Base-by-base conservation (phyloP, 352 stramenopile genomes). In the Globisporangium abappressorium region DNA sequence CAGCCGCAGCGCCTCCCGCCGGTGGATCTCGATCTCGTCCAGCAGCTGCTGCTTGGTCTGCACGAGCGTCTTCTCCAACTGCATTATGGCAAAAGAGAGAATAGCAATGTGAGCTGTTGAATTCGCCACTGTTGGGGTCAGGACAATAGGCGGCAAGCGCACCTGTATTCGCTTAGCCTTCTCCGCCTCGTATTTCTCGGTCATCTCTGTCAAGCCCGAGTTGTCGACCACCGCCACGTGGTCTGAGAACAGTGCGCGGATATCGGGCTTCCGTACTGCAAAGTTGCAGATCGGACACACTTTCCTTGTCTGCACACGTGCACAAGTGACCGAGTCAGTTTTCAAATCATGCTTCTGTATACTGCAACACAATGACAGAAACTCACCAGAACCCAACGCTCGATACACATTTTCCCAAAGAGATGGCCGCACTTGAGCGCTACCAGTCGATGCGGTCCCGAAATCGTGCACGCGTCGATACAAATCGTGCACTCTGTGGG, bases 401-500 rank as follows among this genome's bases (percentile, higher is more conserved):
- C 82, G 61, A 93, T 93, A 67, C 84, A 93, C 49, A 79, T 78
- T 22, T 82, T 88, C 28, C 85, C 85, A 60, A 92, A 94, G 18
- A 92, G 69, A 57, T 94, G 85, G 38, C 85, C 85, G 66, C 85
- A 94, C 49, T 83, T 84, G 56, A 94, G 81, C 62, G 81, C 84
- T 61, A 84, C 84, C 49, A 94, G 79, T 1, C 85, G 84, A 63
- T 94, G 85, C n/a, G 73, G 66, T 0, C 85, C 85, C 7, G 75
- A 53, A 5, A 82, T 67, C 11, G 80, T 89, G 66, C 85, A 94
- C 30, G 74, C 70, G 36, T 94, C 85, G 66, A 82, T 91, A 74
- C 85, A 94, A 26, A 94, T 80, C 1, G 82, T 79, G 62, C 85
- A 94, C 74, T 94, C 85, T 3, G 82, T 92, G 6, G 85, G 66